Evolutionary conservation across 768 basidiomycete species (phyloP).

Genomic region (Austroboletus festivus): DNA sequence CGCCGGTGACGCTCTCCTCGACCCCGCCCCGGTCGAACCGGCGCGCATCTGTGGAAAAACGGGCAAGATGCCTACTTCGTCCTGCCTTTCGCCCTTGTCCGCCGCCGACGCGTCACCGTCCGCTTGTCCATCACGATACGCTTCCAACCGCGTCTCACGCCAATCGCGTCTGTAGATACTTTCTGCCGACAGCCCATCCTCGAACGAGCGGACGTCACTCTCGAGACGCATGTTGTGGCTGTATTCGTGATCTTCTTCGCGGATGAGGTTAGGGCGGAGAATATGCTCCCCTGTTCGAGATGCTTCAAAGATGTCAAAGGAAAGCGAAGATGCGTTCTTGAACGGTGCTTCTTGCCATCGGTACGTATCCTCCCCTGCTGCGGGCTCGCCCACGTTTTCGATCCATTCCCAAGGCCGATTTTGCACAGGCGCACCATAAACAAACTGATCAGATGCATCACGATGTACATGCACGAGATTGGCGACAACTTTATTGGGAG

Average conservation of each 20-base stretch:
- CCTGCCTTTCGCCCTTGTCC: constrained; percentile 25
- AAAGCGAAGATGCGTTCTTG: constrained; percentile 67
- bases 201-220: constrained; percentile 54
- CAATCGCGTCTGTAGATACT: constrained; percentile 71
- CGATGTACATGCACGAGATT: constrained; percentile 59
- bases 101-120: constrained; percentile 5
- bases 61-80: constrained; percentile 30
- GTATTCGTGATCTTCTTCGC: neutral
- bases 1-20: constrained; percentile 44
- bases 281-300: constrained; percentile 61
- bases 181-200: constrained; percentile 62
- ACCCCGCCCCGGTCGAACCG: constrained; percentile 18
- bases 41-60: constrained; percentile 20
- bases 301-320: constrained; percentile 69
- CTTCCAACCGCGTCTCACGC: constrained; percentile 60
- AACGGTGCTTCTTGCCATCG: constrained; percentile 43
- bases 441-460: constrained; percentile 49
- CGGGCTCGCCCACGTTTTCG: constrained; percentile 60
- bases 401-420: constrained; percentile 89
- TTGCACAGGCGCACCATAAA: constrained; percentile 51
- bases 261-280: constrained; percentile 5
- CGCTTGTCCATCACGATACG: constrained; percentile 12
- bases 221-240: constrained; percentile 27
- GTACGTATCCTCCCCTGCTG: constrained; percentile 41
- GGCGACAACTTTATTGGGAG: constrained; percentile 48